phyloP scores from a whole-genome alignment of 768 basidiomycete species.

The Trametes gibbosa region DNA sequence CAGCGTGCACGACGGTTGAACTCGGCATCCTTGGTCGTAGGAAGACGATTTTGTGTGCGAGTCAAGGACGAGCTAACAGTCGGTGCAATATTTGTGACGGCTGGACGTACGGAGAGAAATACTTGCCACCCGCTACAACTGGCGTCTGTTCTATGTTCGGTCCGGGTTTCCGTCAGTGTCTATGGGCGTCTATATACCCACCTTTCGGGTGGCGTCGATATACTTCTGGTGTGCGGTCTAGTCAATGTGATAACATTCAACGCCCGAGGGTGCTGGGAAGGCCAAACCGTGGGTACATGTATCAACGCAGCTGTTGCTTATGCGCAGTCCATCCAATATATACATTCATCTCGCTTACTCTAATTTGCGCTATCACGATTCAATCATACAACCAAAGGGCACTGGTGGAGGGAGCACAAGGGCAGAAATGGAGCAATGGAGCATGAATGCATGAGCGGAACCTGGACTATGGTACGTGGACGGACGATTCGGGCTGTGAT shows the following conservation, averaged over 20 bases:
- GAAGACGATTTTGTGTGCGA: no score
- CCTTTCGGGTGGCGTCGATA: background rate
- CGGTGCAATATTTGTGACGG: no score
- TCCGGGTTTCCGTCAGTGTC: background rate
- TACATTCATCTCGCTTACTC: conserved; percentile 22
- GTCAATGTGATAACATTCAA: no score
- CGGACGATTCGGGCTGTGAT: conserved; percentile 8
- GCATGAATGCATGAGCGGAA: conserved; percentile 22
- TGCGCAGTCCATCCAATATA: conserved; percentile 21
- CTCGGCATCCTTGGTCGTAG: conserved; percentile 37
- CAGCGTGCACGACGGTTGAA: conserved; percentile 54
- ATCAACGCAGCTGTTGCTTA: background rate
- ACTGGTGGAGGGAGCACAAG: background rate
- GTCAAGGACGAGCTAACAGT: background rate
- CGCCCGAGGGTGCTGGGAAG: no score
- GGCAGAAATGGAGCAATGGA: conserved; percentile 13
- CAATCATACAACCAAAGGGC: conserved; percentile 26
- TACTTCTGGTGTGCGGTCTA: no score
- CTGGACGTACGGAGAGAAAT: background rate
- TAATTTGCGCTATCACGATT: conserved; percentile 20
- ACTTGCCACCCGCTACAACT: background rate
- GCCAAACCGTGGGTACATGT: background rate
- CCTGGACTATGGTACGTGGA: conserved; percentile 25
- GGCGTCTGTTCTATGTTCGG: background rate
- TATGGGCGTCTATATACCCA: background rate